Percentiles rank a stretch among this genome's conserved stretches.
phyloP scores from a whole-genome alignment of 805 yeast species.

The Candida golubevii region DNA sequence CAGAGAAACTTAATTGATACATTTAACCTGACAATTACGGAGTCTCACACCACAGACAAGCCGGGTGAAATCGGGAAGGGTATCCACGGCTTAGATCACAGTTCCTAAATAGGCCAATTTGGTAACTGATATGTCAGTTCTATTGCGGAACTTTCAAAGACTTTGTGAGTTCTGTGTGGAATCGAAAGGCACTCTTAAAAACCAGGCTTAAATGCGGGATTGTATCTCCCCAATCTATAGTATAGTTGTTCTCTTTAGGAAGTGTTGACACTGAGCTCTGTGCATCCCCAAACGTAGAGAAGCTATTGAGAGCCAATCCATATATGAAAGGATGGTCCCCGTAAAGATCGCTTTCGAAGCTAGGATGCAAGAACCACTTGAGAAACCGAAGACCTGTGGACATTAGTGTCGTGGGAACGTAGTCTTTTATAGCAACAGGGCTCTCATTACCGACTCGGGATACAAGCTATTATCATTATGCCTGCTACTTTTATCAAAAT shows the following conservation, averaged over 20 bases:
- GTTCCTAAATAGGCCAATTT: no score
- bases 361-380: constrained; percentile 57
- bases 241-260: constrained; percentile 17
- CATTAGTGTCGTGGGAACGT: constrained; percentile 48
- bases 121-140: no score
- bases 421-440: constrained; percentile 51
- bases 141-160: no score
- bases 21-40: no score
- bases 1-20: no score
- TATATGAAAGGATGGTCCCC: constrained; percentile 59
- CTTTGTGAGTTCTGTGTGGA: no score
- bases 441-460: constrained; percentile 63
- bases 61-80: no score
- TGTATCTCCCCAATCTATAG: constrained; percentile 16
- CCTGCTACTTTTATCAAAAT: constrained; percentile 41
- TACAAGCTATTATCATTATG: constrained; percentile 33
- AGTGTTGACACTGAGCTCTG: constrained; percentile 8
- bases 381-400: constrained; percentile 52
- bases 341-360: constrained; percentile 59
- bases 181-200: no score
- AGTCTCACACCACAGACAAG: no score
- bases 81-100: no score
- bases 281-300: constrained; percentile 42
- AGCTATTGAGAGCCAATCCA: constrained; percentile 56
- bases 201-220: constrained; percentile 27